Evolutionary conservation across 2,329 filamentous ascomycete genomes (phyloP).

Genomic region (Penicillium sclerotigenum): DNA sequence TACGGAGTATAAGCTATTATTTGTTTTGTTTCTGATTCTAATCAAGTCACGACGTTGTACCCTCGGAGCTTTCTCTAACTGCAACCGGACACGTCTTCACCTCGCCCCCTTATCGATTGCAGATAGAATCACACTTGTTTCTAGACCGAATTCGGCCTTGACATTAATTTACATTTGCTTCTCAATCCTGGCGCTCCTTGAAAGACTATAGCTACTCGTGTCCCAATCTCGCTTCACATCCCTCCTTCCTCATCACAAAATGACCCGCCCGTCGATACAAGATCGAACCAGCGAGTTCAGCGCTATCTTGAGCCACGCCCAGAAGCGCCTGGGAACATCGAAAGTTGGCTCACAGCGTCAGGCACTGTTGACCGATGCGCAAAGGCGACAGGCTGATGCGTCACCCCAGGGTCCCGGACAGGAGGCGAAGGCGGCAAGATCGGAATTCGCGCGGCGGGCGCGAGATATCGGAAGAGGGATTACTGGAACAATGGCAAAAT

Average conservation of each 20-base stretch:
- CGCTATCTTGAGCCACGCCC: conserved; percentile 81
- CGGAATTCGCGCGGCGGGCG: conserved; percentile 88
- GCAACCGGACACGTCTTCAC: conserved; percentile 25
- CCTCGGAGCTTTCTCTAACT: conserved; percentile 11
- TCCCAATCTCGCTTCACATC: background rate
- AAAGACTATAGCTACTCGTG: background rate
- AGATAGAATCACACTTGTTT: conserved; percentile 11
- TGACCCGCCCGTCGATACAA: conserved; percentile 72
- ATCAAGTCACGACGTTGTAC: background rate
- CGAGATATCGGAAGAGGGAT: conserved; percentile 91
- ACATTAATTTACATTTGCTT: background rate
- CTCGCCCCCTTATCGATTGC: conserved; percentile 37
- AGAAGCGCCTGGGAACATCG: conserved; percentile 70
- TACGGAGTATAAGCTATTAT: background rate
- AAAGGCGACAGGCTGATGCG: conserved; percentile 59
- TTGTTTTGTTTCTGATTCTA: background rate
- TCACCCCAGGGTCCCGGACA: conserved; percentile 53
- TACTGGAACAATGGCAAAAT: conserved; percentile 85
- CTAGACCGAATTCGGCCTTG: conserved; percentile 10
- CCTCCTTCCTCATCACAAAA: conserved; percentile 30
- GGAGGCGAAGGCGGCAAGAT: conserved; percentile 55
- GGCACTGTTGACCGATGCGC: conserved; percentile 71
- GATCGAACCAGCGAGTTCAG: conserved; percentile 95
- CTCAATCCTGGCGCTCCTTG: background rate
- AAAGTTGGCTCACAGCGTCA: conserved; percentile 78